phyloP scores from a whole-genome alignment of 176 grass and related monocot species.

The Microstegium vimineum region DNA sequence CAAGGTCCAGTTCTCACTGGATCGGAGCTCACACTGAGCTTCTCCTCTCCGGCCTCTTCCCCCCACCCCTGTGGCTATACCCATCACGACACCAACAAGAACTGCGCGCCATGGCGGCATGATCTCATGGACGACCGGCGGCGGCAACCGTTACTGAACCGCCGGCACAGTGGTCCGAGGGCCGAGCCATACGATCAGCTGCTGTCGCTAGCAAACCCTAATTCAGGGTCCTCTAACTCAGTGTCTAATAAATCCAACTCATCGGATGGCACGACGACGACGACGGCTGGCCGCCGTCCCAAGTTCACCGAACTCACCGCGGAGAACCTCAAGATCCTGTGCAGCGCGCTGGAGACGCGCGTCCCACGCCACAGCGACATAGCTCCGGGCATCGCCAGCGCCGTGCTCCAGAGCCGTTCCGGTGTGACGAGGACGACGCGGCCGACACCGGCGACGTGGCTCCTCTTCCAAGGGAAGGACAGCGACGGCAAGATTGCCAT shows the following conservation, averaged over 20 bases:
- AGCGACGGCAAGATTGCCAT: slow-evolving; percentile 41
- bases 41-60: slow-evolving; percentile 31
- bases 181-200: background rate
- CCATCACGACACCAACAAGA: slow-evolving; percentile 1
- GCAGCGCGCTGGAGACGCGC: slow-evolving; percentile 41
- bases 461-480: slow-evolving; percentile 62
- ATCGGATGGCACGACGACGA: slow-evolving; percentile 15
- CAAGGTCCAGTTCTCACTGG: background rate
- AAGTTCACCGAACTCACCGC: slow-evolving; percentile 75
- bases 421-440: slow-evolving; percentile 29
- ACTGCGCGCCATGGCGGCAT: slow-evolving; percentile 2
- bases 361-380: slow-evolving; percentile 43
- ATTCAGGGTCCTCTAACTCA: slow-evolving; percentile 20
- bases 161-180: background rate
- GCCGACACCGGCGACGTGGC: slow-evolving; percentile 37
- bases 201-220: background rate
- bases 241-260: slow-evolving; percentile 17
- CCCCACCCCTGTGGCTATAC: background rate
- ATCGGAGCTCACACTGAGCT: slow-evolving; percentile 45
- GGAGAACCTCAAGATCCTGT: slow-evolving; percentile 64
- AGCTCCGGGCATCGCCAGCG: slow-evolving; percentile 47
- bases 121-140: slow-evolving; percentile 8
- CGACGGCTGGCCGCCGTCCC: background rate
- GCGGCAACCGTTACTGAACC: slow-evolving; percentile 2
- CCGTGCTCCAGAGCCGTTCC: slow-evolving; percentile 58